phyloP scores from a whole-genome alignment of 2,329 filamentous ascomycete species.

The Ophiosphaerella herpotricha region DNA sequence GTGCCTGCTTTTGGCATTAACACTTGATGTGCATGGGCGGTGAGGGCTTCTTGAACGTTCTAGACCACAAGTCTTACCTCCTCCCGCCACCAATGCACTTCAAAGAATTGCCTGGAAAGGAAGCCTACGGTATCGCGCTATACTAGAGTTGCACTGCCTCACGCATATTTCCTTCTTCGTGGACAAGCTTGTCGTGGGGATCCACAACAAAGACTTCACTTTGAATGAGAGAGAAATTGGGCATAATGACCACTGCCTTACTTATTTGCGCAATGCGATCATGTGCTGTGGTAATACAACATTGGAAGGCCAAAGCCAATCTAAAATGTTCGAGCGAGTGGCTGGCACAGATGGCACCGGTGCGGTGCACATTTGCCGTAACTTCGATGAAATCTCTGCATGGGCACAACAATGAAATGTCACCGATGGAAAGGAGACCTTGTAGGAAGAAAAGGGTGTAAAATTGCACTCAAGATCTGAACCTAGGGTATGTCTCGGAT shows the following conservation, averaged over 20 bases:
- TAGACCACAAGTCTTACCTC: slow-evolving; percentile 3
- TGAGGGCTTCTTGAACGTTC: slow-evolving; percentile 21
- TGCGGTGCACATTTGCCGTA: slow-evolving; percentile 22
- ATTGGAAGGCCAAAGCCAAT: slow-evolving; percentile 26
- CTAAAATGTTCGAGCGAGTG: slow-evolving; percentile 5
- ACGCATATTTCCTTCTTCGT: slow-evolving; percentile 18
- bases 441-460: not conserved
- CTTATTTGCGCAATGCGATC: slow-evolving; percentile 32
- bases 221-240: slow-evolving; percentile 20
- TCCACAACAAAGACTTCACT: slow-evolving; percentile 17
- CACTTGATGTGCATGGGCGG: slow-evolving; percentile 10
- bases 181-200: slow-evolving; percentile 19
- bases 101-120: slow-evolving; percentile 4
- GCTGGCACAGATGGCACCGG: slow-evolving; percentile 24
- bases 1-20: not conserved
- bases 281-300: slow-evolving; percentile 33
- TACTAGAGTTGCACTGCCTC: slow-evolving; percentile 28
- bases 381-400: slow-evolving; percentile 17
- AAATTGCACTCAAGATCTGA: not conserved
- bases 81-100: slow-evolving; percentile 25
- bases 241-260: slow-evolving; percentile 37
- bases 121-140: slow-evolving; percentile 17
- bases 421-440: slow-evolving; percentile 2
- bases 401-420: slow-evolving; percentile 11
- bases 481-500: no score